Evolutionary conservation across 495 filamentous ascomycete genomes (phyloP).

Genomic region (Wilcoxina mikolae): DNA sequence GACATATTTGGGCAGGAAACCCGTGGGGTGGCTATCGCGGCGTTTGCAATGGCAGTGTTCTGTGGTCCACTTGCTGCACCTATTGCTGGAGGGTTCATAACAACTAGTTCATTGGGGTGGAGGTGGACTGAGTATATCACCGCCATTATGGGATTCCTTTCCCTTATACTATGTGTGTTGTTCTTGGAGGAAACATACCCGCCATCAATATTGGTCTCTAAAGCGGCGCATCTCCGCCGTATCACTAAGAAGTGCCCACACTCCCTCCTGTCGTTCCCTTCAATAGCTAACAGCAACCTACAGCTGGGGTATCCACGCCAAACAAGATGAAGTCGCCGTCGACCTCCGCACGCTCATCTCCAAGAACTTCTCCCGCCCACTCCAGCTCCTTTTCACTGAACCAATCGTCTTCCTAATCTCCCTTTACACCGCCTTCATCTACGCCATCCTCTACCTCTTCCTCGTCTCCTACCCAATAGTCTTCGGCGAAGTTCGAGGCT

Average conservation of each 20-base stretch:
- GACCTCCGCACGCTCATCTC: constrained; percentile 60
- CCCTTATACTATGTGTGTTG: constrained; percentile 53
- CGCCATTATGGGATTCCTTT: constrained; percentile 59
- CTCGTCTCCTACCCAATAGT: constrained; percentile 50
- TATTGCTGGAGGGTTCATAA: constrained; percentile 75
- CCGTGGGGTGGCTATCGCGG: constrained; percentile 63
- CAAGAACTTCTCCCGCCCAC: constrained; percentile 77
- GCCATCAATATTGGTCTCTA: constrained; percentile 59
- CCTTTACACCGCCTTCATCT: constrained; percentile 76
- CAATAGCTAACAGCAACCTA: constrained; percentile 14
- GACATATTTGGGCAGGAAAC: constrained; percentile 74
- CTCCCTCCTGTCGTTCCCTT: neutral
- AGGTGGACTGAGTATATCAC: constrained; percentile 69
- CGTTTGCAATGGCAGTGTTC: constrained; percentile 77
- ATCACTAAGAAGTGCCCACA: constrained; percentile 37
- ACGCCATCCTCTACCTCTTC: constrained; percentile 71
- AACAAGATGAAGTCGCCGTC: constrained; percentile 84
- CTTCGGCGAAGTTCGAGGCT: constrained; percentile 52
- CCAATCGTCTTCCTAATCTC: constrained; percentile 92
- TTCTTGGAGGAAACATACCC: constrained; percentile 77
- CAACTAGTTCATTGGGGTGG: constrained; percentile 50
- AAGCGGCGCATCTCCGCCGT: constrained; percentile 64
- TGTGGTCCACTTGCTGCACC: constrained; percentile 66
- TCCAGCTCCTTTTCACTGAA: constrained; percentile 74
- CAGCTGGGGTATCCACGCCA: constrained; percentile 91